Conservation (phyloP, 164 flowering plant genomes). For the Kalanchoe fedtschenkoi region DNA sequence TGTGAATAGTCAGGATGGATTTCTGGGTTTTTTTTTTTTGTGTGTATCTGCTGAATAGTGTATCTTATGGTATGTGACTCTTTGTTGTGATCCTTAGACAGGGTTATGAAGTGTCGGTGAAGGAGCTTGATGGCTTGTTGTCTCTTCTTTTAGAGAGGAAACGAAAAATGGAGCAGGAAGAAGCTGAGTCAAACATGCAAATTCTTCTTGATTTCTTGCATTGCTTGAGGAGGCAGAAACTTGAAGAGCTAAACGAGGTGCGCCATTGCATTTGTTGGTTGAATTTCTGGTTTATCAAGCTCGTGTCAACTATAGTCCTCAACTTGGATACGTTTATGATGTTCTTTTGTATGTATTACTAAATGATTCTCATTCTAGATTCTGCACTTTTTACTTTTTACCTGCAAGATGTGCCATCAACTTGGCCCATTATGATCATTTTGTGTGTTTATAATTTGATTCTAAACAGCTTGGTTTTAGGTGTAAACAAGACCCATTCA, state of each 20-base stretch:
- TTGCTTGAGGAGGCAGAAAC: slow-evolving; percentile 68
- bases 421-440: neutral
- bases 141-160: slow-evolving; percentile 78
- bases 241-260: slow-evolving; percentile 89
- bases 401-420: neutral
- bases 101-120: slow-evolving; percentile 85
- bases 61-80: slow-evolving; percentile 13
- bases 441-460: neutral
- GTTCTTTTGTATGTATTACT: no score
- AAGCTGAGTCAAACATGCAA: slow-evolving; percentile 85
- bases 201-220: slow-evolving; percentile 74
- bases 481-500: neutral
- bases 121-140: slow-evolving; percentile 72
- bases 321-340: no score
- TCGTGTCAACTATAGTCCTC: no score
- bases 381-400: neutral
- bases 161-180: slow-evolving; percentile 93
- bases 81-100: slow-evolving; percentile 39
- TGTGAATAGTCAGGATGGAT: neutral
- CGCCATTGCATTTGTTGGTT: neutral
- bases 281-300: no score
- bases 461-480: neutral
- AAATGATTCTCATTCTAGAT: no score
- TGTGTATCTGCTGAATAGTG: neutral
- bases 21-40: neutral